Evolutionary conservation across 2,329 filamentous ascomycete genomes (phyloP), one percentile per base, ranked within the genome.

Genomic region (Hysterium pulicare): DNA sequence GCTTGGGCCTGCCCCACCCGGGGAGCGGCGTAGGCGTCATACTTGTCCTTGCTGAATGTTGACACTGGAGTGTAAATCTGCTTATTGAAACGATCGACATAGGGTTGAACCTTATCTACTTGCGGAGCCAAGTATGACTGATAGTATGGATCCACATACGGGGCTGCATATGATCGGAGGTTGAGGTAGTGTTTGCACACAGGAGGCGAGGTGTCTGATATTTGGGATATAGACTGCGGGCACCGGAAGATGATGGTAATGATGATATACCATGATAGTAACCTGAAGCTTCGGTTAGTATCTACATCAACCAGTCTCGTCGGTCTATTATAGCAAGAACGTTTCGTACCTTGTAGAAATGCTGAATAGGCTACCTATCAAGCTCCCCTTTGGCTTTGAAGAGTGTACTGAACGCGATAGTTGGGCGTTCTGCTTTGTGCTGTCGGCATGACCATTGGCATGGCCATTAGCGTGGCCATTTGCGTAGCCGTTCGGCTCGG

Each of bases 231-330:
- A 7, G 79, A 81, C 3, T 82, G 73, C 10, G 91, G 91, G 66
- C 91, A 98, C 47, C 84, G 81, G 64, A 98, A 86, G 45, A 91
- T 69, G 42, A 93, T 72, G 19, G 86, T 93, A 47, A 90, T 67
- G 50, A 97, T 82, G 26, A 83, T 78, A 64, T 93, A 95, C 91
- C 91, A 98, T 16, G 88, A 85, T 44, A 84, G 67, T 33, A 96
- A 67, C 58, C 91, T 91, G 49, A 3, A 23, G 20, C 20, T 11
- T 35, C 33, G 20, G 28, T 35, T 10, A 19, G 17, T 3, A n/a
- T 22, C 33, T 10, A 35, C 13, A 5, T 11, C 3, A 31, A n/a
- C 28, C 16, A 31, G 28, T 8, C 5, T n/a, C 8, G 4, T 31
- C 28, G 5, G 28, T 16, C 8, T 11, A 31, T 31, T n/a, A n/a